Percentiles rank a stretch among this genome's conserved stretches.
Evolutionary conservation across 148 eudicot species (phyloP).

Genomic region (Cornus controversa): DNA sequence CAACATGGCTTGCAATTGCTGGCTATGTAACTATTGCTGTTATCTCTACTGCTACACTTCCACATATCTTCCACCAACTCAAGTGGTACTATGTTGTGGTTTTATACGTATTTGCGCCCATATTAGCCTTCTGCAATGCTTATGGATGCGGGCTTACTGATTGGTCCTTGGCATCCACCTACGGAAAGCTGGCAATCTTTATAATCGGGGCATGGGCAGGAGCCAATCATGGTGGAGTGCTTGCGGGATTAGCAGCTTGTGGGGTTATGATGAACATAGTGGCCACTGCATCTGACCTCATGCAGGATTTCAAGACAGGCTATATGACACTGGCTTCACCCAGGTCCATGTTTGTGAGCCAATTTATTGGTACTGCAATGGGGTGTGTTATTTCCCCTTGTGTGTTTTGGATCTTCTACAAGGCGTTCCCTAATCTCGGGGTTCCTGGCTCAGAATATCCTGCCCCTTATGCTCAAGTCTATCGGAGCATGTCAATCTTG

Average conservation of each 20-base stretch:
- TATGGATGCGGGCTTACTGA: constrained; percentile 63
- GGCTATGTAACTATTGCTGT: constrained; percentile 40
- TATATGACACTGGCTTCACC: constrained; percentile 62
- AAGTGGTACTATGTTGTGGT: constrained; percentile 52
- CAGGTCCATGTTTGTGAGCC: constrained; percentile 67
- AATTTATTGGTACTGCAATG: constrained; percentile 56
- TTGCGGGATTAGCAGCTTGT: constrained; percentile 62
- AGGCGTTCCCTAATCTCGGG: constrained; percentile 49
- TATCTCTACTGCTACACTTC: constrained; percentile 37
- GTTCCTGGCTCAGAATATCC: constrained; percentile 26
- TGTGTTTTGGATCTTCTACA: constrained; percentile 63
- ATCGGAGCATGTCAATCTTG: constrained; percentile 43
- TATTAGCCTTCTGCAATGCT: constrained; percentile 54
- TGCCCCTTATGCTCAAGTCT: constrained; percentile 47
- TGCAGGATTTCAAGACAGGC: constrained; percentile 64
- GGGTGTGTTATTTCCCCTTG: constrained; percentile 63
- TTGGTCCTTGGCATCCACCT: constrained; percentile 57
- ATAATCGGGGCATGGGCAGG: constrained; percentile 58
- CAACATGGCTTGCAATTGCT: constrained; percentile 37
- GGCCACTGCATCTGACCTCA: constrained; percentile 48
- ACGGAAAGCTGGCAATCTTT: constrained; percentile 54
- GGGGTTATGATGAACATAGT: constrained; percentile 70
- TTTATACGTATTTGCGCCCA: constrained; percentile 49
- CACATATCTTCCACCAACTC: constrained; percentile 50
- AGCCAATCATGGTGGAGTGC: constrained; percentile 39